These are phyloP conservation scores for Phylloporus arenicola DNA, from an alignment of 768 basidiomycete species.

Conservation along the genomic window DNA sequence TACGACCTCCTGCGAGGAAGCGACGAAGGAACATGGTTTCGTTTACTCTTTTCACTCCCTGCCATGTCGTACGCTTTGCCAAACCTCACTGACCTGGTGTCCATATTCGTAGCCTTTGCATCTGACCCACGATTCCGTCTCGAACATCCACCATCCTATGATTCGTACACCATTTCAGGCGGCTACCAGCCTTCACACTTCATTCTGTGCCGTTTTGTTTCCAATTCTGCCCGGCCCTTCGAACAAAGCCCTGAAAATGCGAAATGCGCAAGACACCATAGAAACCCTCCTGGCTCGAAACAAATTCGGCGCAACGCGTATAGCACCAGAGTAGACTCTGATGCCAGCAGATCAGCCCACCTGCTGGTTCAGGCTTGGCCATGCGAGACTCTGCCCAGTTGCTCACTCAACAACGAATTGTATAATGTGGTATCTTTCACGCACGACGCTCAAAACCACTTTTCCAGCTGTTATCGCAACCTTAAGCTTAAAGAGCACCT, in stretches of 20 bases:
- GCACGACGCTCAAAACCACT: background rate
- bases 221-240: background rate
- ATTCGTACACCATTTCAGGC: conserved; percentile 3
- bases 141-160: conserved; percentile 5
- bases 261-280: background rate
- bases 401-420: background rate
- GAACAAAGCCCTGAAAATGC: conserved; percentile 6
- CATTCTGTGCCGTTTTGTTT: background rate
- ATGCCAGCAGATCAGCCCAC: background rate
- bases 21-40: conserved; percentile 6
- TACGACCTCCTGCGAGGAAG: conserved; percentile 21
- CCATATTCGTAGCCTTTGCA: conserved; percentile 28
- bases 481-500: background rate
- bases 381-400: background rate
- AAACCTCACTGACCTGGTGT: conserved; percentile 6
- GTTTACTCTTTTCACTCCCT: conserved; percentile 27
- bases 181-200: conserved; percentile 2
- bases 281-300: background rate
- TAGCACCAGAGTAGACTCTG: background rate
- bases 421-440: background rate
- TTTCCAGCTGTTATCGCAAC: background rate
- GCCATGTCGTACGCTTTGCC: conserved; percentile 23
- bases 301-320: background rate
- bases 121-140: too few species aligned
- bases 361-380: background rate